Base-by-base conservation (phyloP, 2,329 filamentous ascomycete genomes). In the Penicillium sp. region DNA sequence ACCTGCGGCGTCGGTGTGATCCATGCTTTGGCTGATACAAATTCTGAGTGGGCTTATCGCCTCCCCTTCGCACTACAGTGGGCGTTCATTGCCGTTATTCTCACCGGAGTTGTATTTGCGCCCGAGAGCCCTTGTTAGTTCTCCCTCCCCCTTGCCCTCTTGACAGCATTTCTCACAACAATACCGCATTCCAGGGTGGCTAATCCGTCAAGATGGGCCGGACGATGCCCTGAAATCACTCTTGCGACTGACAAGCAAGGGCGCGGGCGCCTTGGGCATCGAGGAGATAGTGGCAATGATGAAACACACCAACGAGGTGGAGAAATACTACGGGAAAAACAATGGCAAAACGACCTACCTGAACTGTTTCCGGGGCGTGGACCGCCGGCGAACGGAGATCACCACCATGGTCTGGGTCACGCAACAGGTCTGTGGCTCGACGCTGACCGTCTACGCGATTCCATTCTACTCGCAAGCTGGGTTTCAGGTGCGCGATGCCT, bases 251-350 rank as follows among this genome's bases (percentile, higher is more conserved):
- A 56, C 53, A 7, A 19, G 21, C 3, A 5, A 2, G 8, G 13
- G 26, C 9, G 38, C 23, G 9, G n/a, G 38, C 35, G n/a, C 9
- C 4, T 45, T 56, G 38, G 15, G 44, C 21, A 21, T 44, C 9
- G 53, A 56, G 9, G 53, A 56, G 19, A 47, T 26, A 7, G 11
- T 56, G 3, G 53, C 41, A 11, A 56, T 56, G 53, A 56, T 56
- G 17, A 29, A 13, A 29, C 53, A 56, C 53, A 56, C 53, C 13
- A 56, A 46, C 23, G 38, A 46, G 53, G 9, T 56, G 11, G 38
- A 56, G 15, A 46, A 46, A 15, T 5, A 45, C 15, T 7, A 41
- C 30, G n/a, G 46, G 46, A n/a, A n/a, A n/a, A n/a, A n/a, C 7
- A 21, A 48, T 23, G 38, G 44, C 21, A 44, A 44, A 5, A 56